Base-by-base conservation (phyloP, 805 yeast genomes). In the Candida mattraensis region DNA sequence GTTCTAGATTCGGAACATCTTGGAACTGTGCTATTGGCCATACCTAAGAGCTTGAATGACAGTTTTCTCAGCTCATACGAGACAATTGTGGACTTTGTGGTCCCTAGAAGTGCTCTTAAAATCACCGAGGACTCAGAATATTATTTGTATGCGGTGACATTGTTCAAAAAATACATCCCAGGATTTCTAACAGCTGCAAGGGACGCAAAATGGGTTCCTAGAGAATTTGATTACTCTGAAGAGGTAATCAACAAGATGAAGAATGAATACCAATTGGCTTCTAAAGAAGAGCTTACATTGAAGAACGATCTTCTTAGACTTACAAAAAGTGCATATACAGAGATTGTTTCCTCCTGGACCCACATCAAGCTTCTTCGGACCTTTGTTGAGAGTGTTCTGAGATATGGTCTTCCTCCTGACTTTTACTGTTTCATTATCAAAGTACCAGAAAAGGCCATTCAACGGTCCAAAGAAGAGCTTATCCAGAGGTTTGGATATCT, bases 341-440 rank as follows among this genome's bases (percentile, higher is more conserved):
- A 93, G 54, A 78, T 89, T 33, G 70, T 85, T 44, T 72, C 86
- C 49, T 78, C 83, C 47, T 88, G 96, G 96, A 72, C 86, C 56
- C 99, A 93, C 63, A 76, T 93, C 50, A 88, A 88, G 64, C 78
- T 86, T 4, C 72, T 93, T 35, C 80, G 97, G 50, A 74, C 86
- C 13, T 93, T 84, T 62, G 96, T 91, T 24, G 99, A 93, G 66
- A 76, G 88, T 33, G 96, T 93, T 11, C 73, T 93, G 60, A 81
- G 99, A 64, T 93, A 93, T 61, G 99, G 99, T 1, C 74, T 93
- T 47, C 99, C 99, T 22, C 97, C 98, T 19, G 83, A 83, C 52
- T 93, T 91, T 61, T 75, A 78, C 54, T 66, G 70, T 33, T 74
- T 52, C 48, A 60, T 72, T 35, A 54, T 78, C 29, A 67, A 68